Conservation (phyloP, 2,329 filamentous ascomycete species). For the Trichoderma atrobrunneum region DNA sequence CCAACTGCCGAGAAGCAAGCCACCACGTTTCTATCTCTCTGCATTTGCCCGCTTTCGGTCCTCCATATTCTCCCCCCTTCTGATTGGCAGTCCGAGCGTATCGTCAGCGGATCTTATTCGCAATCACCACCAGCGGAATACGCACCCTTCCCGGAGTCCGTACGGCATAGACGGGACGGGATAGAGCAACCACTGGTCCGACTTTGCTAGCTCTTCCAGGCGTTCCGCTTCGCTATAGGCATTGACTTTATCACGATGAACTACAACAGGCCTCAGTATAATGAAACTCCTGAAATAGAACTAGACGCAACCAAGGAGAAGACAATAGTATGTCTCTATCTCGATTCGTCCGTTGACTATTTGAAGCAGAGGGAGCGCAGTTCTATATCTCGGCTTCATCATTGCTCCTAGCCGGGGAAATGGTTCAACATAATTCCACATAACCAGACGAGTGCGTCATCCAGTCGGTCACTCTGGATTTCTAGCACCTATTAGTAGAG, state of each 20-base stretch:
- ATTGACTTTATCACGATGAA: not conserved
- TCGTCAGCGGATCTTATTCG: not conserved
- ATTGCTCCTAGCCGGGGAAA: not conserved
- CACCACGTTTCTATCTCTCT: not conserved
- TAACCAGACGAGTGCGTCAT: not conserved
- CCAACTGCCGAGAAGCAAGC: not conserved
- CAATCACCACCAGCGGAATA: not conserved
- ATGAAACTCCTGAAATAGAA: not conserved
- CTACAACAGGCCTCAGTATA: not conserved
- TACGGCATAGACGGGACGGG: not conserved
- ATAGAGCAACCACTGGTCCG: not conserved
- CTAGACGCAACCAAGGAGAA: not conserved
- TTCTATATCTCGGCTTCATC: not conserved
- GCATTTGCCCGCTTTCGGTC: not conserved
- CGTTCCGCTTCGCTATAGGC: not conserved
- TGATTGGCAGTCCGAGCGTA: not conserved
- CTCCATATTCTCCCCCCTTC: not conserved
- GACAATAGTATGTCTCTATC: not conserved
- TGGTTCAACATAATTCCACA: not conserved
- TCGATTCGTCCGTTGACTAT: not conserved
- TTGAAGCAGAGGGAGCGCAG: not conserved
- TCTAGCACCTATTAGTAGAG: not conserved
- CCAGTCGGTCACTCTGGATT: not conserved
- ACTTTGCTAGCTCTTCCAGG: not conserved
- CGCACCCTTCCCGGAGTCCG: conserved; percentile 2